Evolutionary conservation across 75 land plant genomes (phyloP).

Genomic region (Ceratopteris richardii): DNA sequence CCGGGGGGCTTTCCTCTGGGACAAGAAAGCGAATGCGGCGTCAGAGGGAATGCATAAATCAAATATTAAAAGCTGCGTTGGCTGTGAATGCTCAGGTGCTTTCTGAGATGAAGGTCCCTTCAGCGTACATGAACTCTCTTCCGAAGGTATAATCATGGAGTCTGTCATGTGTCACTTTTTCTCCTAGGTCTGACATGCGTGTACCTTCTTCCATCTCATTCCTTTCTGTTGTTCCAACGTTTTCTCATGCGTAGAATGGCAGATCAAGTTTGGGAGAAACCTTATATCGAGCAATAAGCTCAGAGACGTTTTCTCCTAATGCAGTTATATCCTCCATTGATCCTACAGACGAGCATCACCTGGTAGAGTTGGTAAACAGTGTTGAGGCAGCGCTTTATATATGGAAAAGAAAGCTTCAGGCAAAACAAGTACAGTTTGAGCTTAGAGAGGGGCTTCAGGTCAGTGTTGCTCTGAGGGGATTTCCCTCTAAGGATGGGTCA

Average conservation of each 20-base stretch:
- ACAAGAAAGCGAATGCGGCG: conserved; percentile 48
- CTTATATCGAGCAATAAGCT: conserved; percentile 50
- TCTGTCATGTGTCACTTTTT: no score
- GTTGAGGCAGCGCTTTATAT: conserved; percentile 75
- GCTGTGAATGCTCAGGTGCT: conserved; percentile 80
- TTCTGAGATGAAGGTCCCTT: conserved; percentile 88
- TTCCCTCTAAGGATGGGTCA: no score
- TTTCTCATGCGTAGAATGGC: conserved; percentile 47
- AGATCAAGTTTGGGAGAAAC: conserved; percentile 68
- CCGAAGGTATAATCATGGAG: conserved; percentile 55
- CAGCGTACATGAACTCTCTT: conserved; percentile 62
- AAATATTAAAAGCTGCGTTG: conserved; percentile 88
- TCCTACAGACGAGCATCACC: conserved; percentile 58
- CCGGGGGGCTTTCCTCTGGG: conserved; percentile 57
- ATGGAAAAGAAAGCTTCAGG: conserved; percentile 68
- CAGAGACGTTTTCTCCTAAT: conserved; percentile 63
- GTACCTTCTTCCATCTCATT: no score
- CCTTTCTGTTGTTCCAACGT: no score
- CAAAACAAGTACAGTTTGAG: background rate
- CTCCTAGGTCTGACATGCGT: no score
- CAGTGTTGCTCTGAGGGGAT: conserved; percentile 11
- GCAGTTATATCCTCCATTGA: conserved; percentile 51
- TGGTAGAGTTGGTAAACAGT: conserved; percentile 64
- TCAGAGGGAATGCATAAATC: conserved; percentile 69
- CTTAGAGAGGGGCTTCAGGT: no score